A percentile compares a stretch with the other conserved stretches of the same genome.
These are phyloP conservation scores for Pistacia atlantica DNA, from an alignment of 345 rosid species.

Conservation along the genomic window DNA sequence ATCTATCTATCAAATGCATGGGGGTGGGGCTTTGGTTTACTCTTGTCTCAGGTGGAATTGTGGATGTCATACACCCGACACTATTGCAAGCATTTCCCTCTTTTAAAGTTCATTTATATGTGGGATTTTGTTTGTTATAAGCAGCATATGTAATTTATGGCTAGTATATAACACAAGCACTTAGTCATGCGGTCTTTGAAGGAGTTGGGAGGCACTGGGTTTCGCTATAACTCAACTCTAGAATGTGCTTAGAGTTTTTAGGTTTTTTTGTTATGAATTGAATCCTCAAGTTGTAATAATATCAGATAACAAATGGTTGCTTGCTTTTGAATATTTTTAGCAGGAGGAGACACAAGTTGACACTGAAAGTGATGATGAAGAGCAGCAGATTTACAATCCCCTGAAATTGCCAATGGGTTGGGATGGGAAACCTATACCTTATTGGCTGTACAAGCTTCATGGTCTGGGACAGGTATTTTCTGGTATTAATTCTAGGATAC, in stretches of 20 bases:
- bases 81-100: background rate
- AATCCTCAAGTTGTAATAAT: constrained; percentile 5
- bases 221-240: background rate
- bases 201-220: background rate
- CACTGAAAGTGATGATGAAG: constrained; percentile 98
- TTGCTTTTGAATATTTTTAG: constrained; percentile 21
- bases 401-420: constrained; percentile 97
- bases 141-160: background rate
- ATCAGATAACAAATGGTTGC: constrained; percentile 10
- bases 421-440: constrained; percentile 99
- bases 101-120: background rate
- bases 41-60: background rate
- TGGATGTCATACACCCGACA: background rate
- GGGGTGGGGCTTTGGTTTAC: background rate
- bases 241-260: background rate
- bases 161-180: background rate
- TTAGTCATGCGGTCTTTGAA: background rate
- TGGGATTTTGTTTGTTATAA: background rate
- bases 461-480: constrained; percentile 92
- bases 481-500: background rate
- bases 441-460: constrained; percentile 99
- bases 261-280: background rate
- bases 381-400: constrained; percentile 90
- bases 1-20: background rate
- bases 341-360: constrained; percentile 94